These are phyloP conservation scores for Blastobotrys serpentis DNA, from an alignment of 1,139 yeast species.

Conservation along the genomic window DNA sequence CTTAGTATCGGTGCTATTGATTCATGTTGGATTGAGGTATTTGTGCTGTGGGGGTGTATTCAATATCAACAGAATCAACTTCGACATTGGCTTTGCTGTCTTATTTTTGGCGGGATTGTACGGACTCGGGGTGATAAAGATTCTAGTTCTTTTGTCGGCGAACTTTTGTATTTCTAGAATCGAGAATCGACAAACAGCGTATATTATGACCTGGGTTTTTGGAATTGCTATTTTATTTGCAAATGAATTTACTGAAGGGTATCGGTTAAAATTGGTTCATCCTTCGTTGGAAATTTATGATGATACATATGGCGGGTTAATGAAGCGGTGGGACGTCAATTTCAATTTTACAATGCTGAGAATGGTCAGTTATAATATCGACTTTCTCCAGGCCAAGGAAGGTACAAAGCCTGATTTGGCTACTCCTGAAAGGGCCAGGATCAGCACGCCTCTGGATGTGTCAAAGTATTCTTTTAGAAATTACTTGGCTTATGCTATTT, in stretches of 20 bases:
- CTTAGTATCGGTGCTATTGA: constrained; percentile 51
- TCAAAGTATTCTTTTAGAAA: constrained; percentile 60
- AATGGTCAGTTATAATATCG: constrained; percentile 79
- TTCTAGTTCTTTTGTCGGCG: constrained; percentile 55
- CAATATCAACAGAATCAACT: constrained; percentile 46
- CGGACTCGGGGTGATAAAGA: constrained; percentile 68
- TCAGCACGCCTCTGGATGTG: constrained; percentile 60
- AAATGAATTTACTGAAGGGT: constrained; percentile 64
- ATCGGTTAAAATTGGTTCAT: constrained; percentile 45
- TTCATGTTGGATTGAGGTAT: constrained; percentile 56
- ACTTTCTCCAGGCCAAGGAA: constrained; percentile 45
- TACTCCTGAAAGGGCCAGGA: constrained; percentile 62
- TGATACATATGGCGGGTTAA: constrained; percentile 54
- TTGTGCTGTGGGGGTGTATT: constrained; percentile 17
- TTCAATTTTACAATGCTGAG: constrained; percentile 86
- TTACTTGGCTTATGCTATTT: constrained; percentile 72
- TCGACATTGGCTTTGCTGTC: constrained; percentile 73
- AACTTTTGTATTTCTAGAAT: constrained; percentile 55
- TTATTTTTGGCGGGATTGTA: constrained; percentile 72
- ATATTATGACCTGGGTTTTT: constrained; percentile 61
- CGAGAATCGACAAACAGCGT: constrained; percentile 31
- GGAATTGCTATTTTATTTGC: constrained; percentile 74
- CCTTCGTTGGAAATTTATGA: constrained; percentile 49
- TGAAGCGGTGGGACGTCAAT: constrained; percentile 92
- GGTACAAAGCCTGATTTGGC: constrained; percentile 12